Evolutionary conservation across 129 eudicot species (phyloP).

Genomic region (Arctium lappa): DNA sequence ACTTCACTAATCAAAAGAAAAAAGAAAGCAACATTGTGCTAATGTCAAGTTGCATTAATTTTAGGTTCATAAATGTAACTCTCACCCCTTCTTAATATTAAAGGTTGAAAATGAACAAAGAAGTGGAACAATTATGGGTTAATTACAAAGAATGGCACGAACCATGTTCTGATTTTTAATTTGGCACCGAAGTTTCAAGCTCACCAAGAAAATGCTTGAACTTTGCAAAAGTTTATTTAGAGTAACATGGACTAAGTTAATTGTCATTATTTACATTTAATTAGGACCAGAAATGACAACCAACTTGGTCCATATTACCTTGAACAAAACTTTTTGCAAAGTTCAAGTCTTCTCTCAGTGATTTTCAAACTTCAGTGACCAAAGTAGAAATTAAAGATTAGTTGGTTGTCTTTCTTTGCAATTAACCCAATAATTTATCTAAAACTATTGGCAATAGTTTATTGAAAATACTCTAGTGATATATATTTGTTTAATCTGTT

Average conservation of each 20-base stretch:
- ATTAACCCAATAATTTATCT: background rate
- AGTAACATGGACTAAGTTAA: no score
- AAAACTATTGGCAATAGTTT: background rate
- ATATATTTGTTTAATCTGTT: background rate
- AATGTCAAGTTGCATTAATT: background rate
- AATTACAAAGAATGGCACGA: background rate
- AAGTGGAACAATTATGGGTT: background rate
- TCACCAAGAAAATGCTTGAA: background rate
- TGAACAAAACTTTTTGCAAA: background rate
- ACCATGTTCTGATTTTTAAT: background rate
- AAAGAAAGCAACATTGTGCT: background rate
- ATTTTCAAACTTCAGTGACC: background rate
- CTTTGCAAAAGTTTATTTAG: background rate
- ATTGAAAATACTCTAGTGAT: background rate
- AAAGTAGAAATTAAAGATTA: background rate
- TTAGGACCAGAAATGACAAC: background rate
- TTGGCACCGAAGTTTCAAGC: background rate
- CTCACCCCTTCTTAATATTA: background rate
- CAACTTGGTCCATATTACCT: background rate
- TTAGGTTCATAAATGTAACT: background rate
- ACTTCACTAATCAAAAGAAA: constrained; percentile 19
- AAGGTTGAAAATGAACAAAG: background rate
- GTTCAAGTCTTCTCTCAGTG: background rate
- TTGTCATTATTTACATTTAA: background rate
- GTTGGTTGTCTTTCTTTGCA: background rate